Base-by-base conservation (phyloP, 495 filamentous ascomycete genomes). In the Apodospora peruviana region DNA sequence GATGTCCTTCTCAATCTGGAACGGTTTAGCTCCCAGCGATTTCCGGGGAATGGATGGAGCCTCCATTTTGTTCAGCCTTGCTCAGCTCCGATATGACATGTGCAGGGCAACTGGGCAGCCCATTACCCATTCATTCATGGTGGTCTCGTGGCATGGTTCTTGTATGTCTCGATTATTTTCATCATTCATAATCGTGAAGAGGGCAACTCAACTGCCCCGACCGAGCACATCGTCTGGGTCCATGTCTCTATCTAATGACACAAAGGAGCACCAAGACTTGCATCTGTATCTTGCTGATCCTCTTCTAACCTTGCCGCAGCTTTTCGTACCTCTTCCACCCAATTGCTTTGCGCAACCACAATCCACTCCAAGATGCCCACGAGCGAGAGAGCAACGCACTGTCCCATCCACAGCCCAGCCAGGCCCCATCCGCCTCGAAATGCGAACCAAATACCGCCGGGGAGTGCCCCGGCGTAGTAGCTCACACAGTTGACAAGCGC, bases 321-420 rank as follows among this genome's bases (percentile, higher is more conserved):
- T 56, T 80, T 88, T 42, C 70, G 60, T 17, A 95, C 88, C 66
- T 96, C 83, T 46, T 72, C 62, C 0, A 90, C 78, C 88, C 88
- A 96, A 50, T 88, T 73, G 56, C 85, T 91, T 57, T 80, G 68
- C 0, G 81, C 80, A 22, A 96, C 89, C 60, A 95, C 82, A 18
- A 76, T 67, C 90, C 90, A 95, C 62, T 95, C 87, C 22, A 90
- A 48, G 3, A 73, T 64, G 0, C 90, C 90, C 5, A 94, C 90
- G 19, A 91, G 67, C 59, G 90, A 94, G 38, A 95, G 66, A 2
- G 90, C 90, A 60, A 94, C 83, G 66, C 90, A 96, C 64, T 95
- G 89, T 22, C 90, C 90, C 21, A 94, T 74, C 90, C 90, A 96
- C 22, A 96, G 60, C 2, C 90, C 90, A 44, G 75, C 73, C 5